Evolutionary conservation across 1,284 basidiomycete species (phyloP), one percentile per base, ranked within the genome.

Genomic region (Volvariella volvacea): DNA sequence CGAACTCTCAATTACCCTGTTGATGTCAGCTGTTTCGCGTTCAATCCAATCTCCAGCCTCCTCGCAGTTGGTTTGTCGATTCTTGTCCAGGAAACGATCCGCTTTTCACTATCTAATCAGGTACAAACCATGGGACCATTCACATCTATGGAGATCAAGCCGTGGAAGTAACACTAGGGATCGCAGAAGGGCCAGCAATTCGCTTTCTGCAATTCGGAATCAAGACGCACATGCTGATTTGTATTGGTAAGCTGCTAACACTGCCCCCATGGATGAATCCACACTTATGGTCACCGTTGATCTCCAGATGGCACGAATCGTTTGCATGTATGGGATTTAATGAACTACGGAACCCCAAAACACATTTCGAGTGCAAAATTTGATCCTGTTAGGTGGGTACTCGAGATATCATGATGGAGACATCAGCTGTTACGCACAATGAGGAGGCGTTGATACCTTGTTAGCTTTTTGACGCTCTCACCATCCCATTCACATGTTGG

Each of bases 401-500:
- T 12, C 25, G 25, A 28, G n/a, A n/a, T n/a, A 37, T 25, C 14
- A 31, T 39, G 17, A 21, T 25, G 12, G 40, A 8, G 17, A 17
- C 48, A 15, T 55, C 46, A 9, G 51, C 53, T 30, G n/a, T n/a
- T n/a, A n/a, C n/a, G n/a, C n/a, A n/a, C n/a, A n/a, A n/a, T n/a
- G n/a, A n/a, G n/a, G n/a, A n/a, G n/a, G 19, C 54, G 52, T 42
- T 46, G 48, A 34, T 38, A 55, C 22, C 22, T 39, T 25, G 38
- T 43, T 50, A 83, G 82, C 48, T 80, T 71, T 38, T 54, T 87
- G 41, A 70, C 76, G 12, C 57, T 82, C n/a, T 86, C 83, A 1
- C 80, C 87, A 1, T 78, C 76, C n/a, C 86, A 88, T 58, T 74
- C 77, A 7, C 88, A 90, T 67, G 80, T 91, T 58, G 57, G 85